Conservation (phyloP, 441 rosid species). For the Erodium trifolium region DNA sequence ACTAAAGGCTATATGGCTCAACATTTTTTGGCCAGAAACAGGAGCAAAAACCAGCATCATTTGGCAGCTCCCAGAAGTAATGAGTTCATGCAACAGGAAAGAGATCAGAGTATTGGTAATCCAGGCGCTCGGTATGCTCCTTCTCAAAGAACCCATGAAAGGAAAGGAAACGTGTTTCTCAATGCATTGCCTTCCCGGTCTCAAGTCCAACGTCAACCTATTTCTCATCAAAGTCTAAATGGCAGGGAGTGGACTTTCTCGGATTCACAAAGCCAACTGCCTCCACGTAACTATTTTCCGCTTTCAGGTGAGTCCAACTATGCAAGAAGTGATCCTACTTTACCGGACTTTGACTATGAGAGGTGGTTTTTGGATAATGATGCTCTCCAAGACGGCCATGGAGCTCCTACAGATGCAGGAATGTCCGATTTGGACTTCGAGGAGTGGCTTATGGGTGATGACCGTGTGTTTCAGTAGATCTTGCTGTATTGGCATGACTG, state of each 20-base stretch:
- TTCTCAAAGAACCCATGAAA: conserved; percentile 24
- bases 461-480: too few relatives aligned
- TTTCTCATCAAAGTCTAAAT: conserved; percentile 18
- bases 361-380: conserved; percentile 37
- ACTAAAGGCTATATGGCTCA: conserved; percentile 18
- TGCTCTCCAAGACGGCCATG: neutral
- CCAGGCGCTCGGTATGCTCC: conserved; percentile 20
- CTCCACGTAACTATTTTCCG: conserved; percentile 20
- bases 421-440: conserved; percentile 47
- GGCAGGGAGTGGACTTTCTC: neutral
- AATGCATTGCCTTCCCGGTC: conserved; percentile 26
- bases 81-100: conserved; percentile 28
- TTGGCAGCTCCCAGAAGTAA: conserved; percentile 20
- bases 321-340: conserved; percentile 18
- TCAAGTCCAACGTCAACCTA: too few relatives aligned
- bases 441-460: too few relatives aligned
- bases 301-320: neutral
- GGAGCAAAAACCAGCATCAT: conserved; percentile 15
- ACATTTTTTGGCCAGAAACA: conserved; percentile 18
- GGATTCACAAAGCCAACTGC: conserved; percentile 22
- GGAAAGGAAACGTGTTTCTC: conserved; percentile 1
- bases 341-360: conserved; percentile 22
- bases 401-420: conserved; percentile 33
- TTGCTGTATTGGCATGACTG: too few relatives aligned
- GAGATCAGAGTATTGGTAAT: conserved; percentile 17